Evolutionary conservation across 768 basidiomycete genomes (phyloP).

Genomic region (Rhizopogon vinicolor): DNA sequence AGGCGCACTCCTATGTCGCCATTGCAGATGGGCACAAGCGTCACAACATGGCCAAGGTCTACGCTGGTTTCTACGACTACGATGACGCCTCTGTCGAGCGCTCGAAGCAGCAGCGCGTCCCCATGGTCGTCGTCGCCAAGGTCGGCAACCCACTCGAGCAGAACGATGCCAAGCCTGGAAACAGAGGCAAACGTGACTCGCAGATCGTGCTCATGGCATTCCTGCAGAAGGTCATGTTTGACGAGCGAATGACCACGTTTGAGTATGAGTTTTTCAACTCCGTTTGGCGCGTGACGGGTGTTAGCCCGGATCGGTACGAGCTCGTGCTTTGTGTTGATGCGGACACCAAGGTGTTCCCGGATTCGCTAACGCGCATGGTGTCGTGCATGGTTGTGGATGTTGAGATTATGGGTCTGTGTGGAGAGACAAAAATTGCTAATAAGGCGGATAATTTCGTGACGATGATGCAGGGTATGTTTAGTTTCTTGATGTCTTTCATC

Average conservation of each 20-base stretch:
- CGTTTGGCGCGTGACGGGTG: slow-evolving; percentile 91
- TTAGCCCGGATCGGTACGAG: slow-evolving; percentile 95
- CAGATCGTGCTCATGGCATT: slow-evolving; percentile 98
- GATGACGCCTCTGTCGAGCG: slow-evolving; percentile 85
- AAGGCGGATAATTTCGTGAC: slow-evolving; percentile 98
- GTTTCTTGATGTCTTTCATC: slow-evolving; percentile 5
- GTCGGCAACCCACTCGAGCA: slow-evolving; percentile 88
- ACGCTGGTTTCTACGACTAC: slow-evolving; percentile 95
- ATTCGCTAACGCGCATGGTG: slow-evolving; percentile 93
- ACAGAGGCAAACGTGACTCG: slow-evolving; percentile 97
- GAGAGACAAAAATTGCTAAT: slow-evolving; percentile 99
- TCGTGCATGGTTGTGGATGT: slow-evolving; percentile 95
- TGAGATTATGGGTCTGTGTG: slow-evolving; percentile 99
- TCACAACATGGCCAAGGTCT: slow-evolving; percentile 99
- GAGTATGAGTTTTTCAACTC: slow-evolving; percentile 99
- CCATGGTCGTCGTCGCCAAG: slow-evolving; percentile 94
- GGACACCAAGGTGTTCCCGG: slow-evolving; percentile 98
- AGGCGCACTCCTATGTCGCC: slow-evolving; percentile 94
- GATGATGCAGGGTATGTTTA: slow-evolving; percentile 93
- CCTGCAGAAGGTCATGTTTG: slow-evolving; percentile 99
- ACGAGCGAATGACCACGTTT: slow-evolving; percentile 99
- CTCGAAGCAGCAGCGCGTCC: slow-evolving; percentile 94
- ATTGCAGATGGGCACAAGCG: slow-evolving; percentile 99
- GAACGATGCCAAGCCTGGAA: slow-evolving; percentile 91
- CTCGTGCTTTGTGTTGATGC: slow-evolving; percentile 95